Percentiles rank a stretch among this genome's conserved stretches.
Evolutionary conservation across 2,329 filamentous ascomycete species (phyloP).

Genomic region (Ophiostoma tasmaniense): DNA sequence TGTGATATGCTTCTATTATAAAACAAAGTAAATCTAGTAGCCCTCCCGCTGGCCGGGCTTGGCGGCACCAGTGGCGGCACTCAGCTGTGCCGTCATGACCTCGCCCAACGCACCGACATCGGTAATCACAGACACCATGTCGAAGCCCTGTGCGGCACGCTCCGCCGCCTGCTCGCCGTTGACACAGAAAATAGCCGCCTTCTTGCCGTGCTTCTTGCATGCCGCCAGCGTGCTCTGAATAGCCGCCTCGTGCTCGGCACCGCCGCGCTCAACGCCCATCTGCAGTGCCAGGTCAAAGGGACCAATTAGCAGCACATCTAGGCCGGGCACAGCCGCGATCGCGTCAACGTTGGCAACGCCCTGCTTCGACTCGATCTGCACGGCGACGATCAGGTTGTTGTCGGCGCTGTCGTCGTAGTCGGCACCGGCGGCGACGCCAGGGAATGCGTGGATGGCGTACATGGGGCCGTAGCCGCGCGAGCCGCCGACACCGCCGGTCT

Average conservation of each 20-base stretch:
- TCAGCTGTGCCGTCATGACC: conserved; percentile 28
- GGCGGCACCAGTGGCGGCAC: conserved; percentile 25
- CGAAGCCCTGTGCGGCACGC: conserved; percentile 31
- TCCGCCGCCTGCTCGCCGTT: conserved; percentile 29
- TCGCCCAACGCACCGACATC: conserved; percentile 29
- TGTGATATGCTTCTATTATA: not conserved
- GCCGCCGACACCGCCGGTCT: conserved; percentile 6
- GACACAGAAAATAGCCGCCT: conserved; percentile 34
- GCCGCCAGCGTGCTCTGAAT: conserved; percentile 31
- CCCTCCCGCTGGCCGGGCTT: not conserved
- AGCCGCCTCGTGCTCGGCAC: conserved; percentile 32
- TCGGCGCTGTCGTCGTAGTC: conserved; percentile 31
- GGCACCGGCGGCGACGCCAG: conserved; percentile 24
- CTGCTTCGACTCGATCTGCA: conserved; percentile 34
- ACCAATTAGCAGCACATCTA: conserved; percentile 34
- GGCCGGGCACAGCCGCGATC: conserved; percentile 33
- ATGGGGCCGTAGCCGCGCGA: conserved; percentile 27
- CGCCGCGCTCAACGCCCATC: conserved; percentile 25
- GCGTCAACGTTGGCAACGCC: conserved; percentile 36
- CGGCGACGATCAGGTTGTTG: conserved; percentile 26
- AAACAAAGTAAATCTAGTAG: not conserved
- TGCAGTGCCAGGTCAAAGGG: conserved; percentile 30
- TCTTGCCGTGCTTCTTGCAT: conserved; percentile 30
- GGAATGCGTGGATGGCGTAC: conserved; percentile 24
- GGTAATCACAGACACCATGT: conserved; percentile 33